phyloP scores from a whole-genome alignment of 2,329 filamentous ascomycete genomes.

The Zymoseptoria brevis region DNA sequence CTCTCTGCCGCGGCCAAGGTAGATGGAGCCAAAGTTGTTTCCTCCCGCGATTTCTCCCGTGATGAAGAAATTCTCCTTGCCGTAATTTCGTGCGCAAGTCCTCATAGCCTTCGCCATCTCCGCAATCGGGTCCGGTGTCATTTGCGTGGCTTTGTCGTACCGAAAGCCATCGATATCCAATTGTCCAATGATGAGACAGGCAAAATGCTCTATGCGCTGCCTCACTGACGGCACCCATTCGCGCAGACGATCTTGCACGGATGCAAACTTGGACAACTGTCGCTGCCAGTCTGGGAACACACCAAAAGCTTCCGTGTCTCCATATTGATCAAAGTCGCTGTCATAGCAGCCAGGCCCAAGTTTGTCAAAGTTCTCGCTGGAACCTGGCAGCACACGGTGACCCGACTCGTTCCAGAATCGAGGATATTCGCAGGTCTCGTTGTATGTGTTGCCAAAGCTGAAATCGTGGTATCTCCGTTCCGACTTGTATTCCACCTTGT shows the following conservation, averaged over 20 bases:
- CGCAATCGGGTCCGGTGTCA: conserved; percentile 51
- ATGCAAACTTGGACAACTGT: conserved; percentile 55
- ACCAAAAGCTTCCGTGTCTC: conserved; percentile 54
- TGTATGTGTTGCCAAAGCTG: conserved; percentile 43
- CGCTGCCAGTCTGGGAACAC: conserved; percentile 54
- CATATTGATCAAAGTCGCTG: conserved; percentile 53
- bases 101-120: conserved; percentile 50
- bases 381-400: background rate
- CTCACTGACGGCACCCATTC: conserved; percentile 52
- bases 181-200: conserved; percentile 51
- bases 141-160: conserved; percentile 56
- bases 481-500: conserved; percentile 48
- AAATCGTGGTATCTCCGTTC: conserved; percentile 51
- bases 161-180: conserved; percentile 57
- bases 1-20: conserved; percentile 51
- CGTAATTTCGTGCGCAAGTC: conserved; percentile 45
- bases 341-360: conserved; percentile 46
- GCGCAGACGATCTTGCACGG: conserved; percentile 55
- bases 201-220: conserved; percentile 49
- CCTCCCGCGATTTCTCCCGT: conserved; percentile 54
- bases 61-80: conserved; percentile 55
- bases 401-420: conserved; percentile 51
- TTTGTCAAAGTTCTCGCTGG: conserved; percentile 37
- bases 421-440: conserved; percentile 44
- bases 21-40: conserved; percentile 51